Conservation (phyloP, 164 flowering plant genomes). For the Cinnamomum micranthum region DNA sequence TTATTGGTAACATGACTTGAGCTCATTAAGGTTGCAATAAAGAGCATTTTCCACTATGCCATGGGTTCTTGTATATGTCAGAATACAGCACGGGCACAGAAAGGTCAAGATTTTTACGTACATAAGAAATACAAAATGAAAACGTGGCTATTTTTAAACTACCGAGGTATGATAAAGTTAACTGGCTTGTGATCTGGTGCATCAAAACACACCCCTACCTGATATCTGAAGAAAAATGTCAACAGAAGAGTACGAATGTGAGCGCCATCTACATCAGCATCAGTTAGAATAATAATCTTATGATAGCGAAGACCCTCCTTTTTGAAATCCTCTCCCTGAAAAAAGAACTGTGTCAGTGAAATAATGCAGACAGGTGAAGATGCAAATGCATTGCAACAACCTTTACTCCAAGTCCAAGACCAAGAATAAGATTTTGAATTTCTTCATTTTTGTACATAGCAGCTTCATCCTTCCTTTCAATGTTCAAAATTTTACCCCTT, state of each 20-base stretch:
- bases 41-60: no score
- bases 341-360: constrained; percentile 3
- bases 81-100: no score
- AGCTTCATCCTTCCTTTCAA: constrained; percentile 90
- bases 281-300: constrained; percentile 89
- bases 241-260: constrained; percentile 89
- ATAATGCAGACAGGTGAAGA: not conserved
- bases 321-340: constrained; percentile 91
- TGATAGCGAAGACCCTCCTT: constrained; percentile 92
- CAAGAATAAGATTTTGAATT: constrained; percentile 89
- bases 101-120: no score
- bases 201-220: constrained; percentile 37
- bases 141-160: no score
- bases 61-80: no score
- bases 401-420: constrained; percentile 95
- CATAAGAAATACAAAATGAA: no score
- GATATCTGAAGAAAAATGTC: constrained; percentile 97
- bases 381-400: constrained; percentile 26
- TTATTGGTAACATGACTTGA: no score
- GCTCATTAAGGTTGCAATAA: no score
- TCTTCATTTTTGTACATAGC: constrained; percentile 97
- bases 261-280: constrained; percentile 99
- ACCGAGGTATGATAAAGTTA: no score
- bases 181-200: not conserved
- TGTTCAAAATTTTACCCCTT: constrained; percentile 89